Base-by-base conservation (phyloP, 495 filamentous ascomycete species). In the Penicillium argentinense region DNA sequence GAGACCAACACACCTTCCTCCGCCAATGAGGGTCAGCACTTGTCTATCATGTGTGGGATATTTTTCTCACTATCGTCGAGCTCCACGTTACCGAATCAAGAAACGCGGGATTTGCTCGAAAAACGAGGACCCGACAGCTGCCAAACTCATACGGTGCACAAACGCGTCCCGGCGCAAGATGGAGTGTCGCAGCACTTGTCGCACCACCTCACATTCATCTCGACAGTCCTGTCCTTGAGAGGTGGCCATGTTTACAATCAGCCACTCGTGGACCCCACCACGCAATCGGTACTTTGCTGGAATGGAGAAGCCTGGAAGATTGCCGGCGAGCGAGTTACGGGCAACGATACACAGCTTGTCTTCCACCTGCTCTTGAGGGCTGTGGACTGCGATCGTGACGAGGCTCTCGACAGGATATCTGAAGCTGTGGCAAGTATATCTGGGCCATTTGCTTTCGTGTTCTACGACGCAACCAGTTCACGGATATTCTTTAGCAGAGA, bases 261-360 rank as follows among this genome's bases (percentile, higher is more conserved):
- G 56, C 93, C 93, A 1, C 76, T 95, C 14, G 65, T 75, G 28
- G 82, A 88, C 54, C 13, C 53, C 4, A 46, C 52, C 2, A 79
- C 75, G n/a, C 77, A 77, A 14, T 92, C 87, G 7, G 72, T 88
- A 9, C 75, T 99, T 12, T 97, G 92, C 75, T 99, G 93, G 92
- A 97, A 97, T 56, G 93, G 93, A n/a, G 93, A 99, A 62, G 95
- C 91, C 7, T 99, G 93, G 93, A 84, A 77, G 40, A 76, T 95
- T 42, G 72, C 70, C 14, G 63, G 76, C 11, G 47, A 73, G 21
- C 41, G 59, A 2, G 69, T 91, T 18, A 51, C 57, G 18, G 83
- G 79, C 27, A 97, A 95, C 63, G 93, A 99, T 62, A 86, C 87
- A 1, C 76, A 87, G 55, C 64, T 64, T 9, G 74, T 98, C 11